Conservation (phyloP, 1,284 basidiomycete genomes). For the Trametes polyzona region DNA sequence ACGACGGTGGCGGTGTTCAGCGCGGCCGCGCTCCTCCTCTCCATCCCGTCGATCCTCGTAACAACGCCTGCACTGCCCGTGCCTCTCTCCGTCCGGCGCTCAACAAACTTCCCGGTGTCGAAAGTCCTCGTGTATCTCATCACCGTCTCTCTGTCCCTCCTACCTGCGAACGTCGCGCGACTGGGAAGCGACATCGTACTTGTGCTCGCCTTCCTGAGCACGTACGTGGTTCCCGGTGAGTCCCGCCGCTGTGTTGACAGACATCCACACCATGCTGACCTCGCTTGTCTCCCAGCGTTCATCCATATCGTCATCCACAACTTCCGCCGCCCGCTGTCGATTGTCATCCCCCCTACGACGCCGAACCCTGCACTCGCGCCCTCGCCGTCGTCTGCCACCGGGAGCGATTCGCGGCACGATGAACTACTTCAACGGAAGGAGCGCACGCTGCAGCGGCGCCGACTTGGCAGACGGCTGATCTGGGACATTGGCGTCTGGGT, state of each 20-base stretch:
- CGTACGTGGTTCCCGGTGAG: constrained; percentile 64
- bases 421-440: constrained; percentile 78
- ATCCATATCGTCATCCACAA: constrained; percentile 70
- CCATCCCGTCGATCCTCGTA: constrained; percentile 62
- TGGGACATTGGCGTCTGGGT: constrained; percentile 79
- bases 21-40: constrained; percentile 57
- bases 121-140: constrained; percentile 45
- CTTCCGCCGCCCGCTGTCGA: constrained; percentile 69
- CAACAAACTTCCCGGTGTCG: constrained; percentile 52
- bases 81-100: constrained; percentile 46
- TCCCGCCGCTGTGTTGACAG: neutral
- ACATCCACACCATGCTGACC: neutral
- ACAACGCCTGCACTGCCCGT: constrained; percentile 55
- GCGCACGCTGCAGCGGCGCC: constrained; percentile 64
- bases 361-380: no score
- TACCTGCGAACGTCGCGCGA: constrained; percentile 40
- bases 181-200: constrained; percentile 52
- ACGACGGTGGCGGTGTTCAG: constrained; percentile 48
- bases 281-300: constrained; percentile 48
- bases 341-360: constrained; percentile 59
- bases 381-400: no score
- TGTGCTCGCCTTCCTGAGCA: constrained; percentile 52
- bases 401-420: constrained; percentile 45
- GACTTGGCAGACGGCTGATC: constrained; percentile 62
- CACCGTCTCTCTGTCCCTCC: constrained; percentile 48